phyloP scores from a whole-genome alignment of 2,329 filamentous ascomycete genomes.

The Rhinocladiella similis region DNA sequence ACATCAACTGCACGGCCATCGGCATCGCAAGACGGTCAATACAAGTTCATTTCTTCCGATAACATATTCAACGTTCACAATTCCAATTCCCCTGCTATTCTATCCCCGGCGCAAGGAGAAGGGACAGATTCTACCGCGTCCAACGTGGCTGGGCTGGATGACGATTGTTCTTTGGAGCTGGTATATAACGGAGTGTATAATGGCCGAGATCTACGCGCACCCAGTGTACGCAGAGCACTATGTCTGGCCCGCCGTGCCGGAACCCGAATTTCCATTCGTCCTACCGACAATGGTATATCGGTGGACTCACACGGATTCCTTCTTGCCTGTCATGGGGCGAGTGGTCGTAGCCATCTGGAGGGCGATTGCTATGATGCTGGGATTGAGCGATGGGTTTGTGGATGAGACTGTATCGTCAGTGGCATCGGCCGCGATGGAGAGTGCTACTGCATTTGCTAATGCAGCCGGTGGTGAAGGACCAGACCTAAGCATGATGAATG shows the following conservation, averaged over 20 bases:
- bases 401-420: conserved; percentile 34
- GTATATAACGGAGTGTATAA: conserved; percentile 50
- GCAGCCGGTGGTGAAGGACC: conserved; percentile 8
- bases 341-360: conserved; percentile 20
- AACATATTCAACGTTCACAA: conserved; percentile 50
- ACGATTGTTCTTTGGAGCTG: conserved; percentile 46
- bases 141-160: conserved; percentile 41
- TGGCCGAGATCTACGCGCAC: conserved; percentile 55
- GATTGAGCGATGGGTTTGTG: conserved; percentile 45
- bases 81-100: conserved; percentile 49
- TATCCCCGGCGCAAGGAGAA: conserved; percentile 33
- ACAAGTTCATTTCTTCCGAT: conserved; percentile 53
- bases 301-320: conserved; percentile 32
- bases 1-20: conserved; percentile 2
- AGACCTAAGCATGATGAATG: conserved; percentile 28
- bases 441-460: conserved; percentile 5
- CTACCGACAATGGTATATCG: conserved; percentile 56
- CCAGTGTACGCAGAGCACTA: conserved; percentile 50
- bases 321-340: conserved; percentile 11
- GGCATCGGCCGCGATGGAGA: conserved; percentile 2
- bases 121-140: conserved; percentile 33
- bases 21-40: not conserved
- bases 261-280: conserved; percentile 57
- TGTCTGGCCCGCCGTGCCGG: conserved; percentile 49
- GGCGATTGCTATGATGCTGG: conserved; percentile 30